A percentile compares a stretch with the other conserved stretches of the same genome.
Evolutionary conservation across 1,139 yeast genomes (phyloP).

Genomic region (Candida labiduridarum): DNA sequence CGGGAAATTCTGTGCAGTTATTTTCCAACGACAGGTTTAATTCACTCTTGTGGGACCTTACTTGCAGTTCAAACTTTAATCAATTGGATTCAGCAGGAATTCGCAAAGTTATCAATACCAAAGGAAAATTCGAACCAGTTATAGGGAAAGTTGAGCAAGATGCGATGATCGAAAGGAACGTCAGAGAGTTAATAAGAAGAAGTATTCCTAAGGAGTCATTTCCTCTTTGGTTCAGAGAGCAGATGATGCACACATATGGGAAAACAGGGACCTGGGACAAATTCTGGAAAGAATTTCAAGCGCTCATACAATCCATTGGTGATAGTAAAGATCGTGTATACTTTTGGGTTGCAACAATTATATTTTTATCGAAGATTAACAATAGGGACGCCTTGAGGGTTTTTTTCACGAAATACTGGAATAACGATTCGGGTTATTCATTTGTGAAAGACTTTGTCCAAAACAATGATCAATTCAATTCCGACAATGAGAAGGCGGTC

Average conservation of each 20-base stretch:
- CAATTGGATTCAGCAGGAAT: constrained; percentile 11
- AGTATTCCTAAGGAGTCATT: constrained; percentile 10
- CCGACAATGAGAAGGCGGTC: constrained; percentile 24
- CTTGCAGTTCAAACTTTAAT: constrained; percentile 13
- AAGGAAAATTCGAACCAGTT: constrained; percentile 1
- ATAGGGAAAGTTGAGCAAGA: constrained; percentile 20
- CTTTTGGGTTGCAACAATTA: constrained; percentile 39
- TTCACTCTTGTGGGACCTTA: constrained; percentile 40
- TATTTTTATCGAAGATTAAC: constrained; percentile 35
- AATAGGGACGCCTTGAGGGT: constrained; percentile 29
- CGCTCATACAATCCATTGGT: constrained; percentile 11
- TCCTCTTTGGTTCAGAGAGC: constrained; percentile 30
- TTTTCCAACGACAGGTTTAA: constrained; percentile 30
- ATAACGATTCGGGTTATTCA: constrained; percentile 21
- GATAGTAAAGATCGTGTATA: constrained; percentile 15
- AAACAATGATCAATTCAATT: constrained; percentile 20
- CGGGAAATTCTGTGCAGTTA: constrained; percentile 27
- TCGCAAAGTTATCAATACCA: constrained; percentile 15
- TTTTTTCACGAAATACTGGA: constrained; percentile 39
- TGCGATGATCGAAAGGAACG: constrained; percentile 32
- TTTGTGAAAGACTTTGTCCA: constrained; percentile 26
- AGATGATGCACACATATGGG: constrained; percentile 41
- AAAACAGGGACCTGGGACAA: constrained; percentile 40
- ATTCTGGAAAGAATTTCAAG: constrained; percentile 48
- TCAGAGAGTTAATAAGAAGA: constrained; percentile 27